These are phyloP conservation scores for Leccinum rimulosum DNA, from an alignment of 768 basidiomycete species.

Conservation along the genomic window DNA sequence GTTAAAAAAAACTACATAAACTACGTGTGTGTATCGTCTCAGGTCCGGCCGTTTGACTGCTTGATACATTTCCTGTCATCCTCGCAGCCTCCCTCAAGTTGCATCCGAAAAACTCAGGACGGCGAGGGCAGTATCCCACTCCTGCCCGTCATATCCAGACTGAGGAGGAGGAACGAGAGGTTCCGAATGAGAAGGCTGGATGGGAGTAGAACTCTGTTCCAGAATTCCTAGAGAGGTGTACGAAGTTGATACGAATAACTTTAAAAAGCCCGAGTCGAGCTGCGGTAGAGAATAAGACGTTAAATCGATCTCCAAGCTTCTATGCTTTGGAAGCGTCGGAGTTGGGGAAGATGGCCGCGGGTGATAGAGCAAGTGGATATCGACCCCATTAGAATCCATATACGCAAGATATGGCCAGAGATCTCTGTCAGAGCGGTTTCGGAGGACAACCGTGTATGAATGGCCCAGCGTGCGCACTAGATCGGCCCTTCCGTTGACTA, in stretches of 20 bases:
- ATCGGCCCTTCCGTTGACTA: slow-evolving; percentile 47
- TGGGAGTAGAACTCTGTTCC: slow-evolving; percentile 41
- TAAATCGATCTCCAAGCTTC: slow-evolving; percentile 38
- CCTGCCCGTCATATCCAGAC: slow-evolving; percentile 16
- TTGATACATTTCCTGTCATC: neutral
- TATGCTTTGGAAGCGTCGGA: slow-evolving; percentile 46
- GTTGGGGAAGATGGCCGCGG: slow-evolving; percentile 36
- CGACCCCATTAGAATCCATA: slow-evolving; percentile 56
- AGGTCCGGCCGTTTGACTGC: slow-evolving; percentile 12
- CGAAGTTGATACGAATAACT: slow-evolving; percentile 53
- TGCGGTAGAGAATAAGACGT: slow-evolving; percentile 43
- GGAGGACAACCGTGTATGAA: slow-evolving; percentile 48
- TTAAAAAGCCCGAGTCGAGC: slow-evolving; percentile 50
- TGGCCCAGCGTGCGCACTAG: slow-evolving; percentile 42
- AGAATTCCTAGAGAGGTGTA: slow-evolving; percentile 48
- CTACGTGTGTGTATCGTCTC: neutral
- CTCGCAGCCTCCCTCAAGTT: neutral
- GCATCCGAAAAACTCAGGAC: slow-evolving; percentile 20
- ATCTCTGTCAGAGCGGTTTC: slow-evolving; percentile 48
- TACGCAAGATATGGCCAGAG: slow-evolving; percentile 64
- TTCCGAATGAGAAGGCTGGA: slow-evolving; percentile 16
- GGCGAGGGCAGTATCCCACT: slow-evolving; percentile 32
- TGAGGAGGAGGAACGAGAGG: slow-evolving; percentile 5
- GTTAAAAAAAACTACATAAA: neutral
- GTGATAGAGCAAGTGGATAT: slow-evolving; percentile 54